Base-by-base conservation (phyloP, 2,329 filamentous ascomycete species). In the Penicillium decumbens region DNA sequence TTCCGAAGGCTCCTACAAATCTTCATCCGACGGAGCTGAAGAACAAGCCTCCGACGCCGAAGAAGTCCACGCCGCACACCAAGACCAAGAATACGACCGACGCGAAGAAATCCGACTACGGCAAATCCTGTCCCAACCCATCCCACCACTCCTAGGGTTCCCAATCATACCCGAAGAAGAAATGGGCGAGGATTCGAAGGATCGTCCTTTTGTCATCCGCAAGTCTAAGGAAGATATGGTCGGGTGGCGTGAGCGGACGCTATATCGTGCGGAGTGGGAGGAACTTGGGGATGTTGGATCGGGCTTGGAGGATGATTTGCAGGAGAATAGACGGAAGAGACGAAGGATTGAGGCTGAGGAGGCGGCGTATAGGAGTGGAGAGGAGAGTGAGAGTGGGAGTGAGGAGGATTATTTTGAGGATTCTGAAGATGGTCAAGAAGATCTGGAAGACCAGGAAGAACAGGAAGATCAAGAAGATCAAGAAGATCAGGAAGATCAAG, bases 231-330 rank as follows among this genome's bases (percentile, higher is more conserved):
- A 70, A 40, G 70, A 75, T 9, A 47, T 71, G 8, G 58, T 67
- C n/a, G 65, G 75, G 43, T 82, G 80, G 80, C 72, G 76, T 43
- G 68, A 69, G 24, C 67, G 65, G 43, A 66, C 71, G 1, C 59
- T 76, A 1, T 79, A 77, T 44, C 71, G 68, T 40, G 68, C 72
- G 15, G 70, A 75, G 28, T 82, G 80, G 79, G 78, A 81, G 57
- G 64, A 65, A n/a, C 68, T 67, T 47, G 66, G 66, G 1, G 54
- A 60, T 30, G 62, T 62, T 6, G 49, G 58, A 1, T 43, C 59
- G 9, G 56, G 67, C 18, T 40, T 69, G 5, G 57, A 67, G 13
- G 61, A 66, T 8, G 62, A 67, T 1, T 47, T 72, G 40, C 51
- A 50, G 20, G 55, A 59, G 38, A 65, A 66, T 49, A 60, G 58